Percentiles rank a stretch among this genome's conserved stretches.
Evolutionary conservation across 192 early-diverging fungal genomes (phyloP).

Genomic region (Chytriomyces sp.): DNA sequence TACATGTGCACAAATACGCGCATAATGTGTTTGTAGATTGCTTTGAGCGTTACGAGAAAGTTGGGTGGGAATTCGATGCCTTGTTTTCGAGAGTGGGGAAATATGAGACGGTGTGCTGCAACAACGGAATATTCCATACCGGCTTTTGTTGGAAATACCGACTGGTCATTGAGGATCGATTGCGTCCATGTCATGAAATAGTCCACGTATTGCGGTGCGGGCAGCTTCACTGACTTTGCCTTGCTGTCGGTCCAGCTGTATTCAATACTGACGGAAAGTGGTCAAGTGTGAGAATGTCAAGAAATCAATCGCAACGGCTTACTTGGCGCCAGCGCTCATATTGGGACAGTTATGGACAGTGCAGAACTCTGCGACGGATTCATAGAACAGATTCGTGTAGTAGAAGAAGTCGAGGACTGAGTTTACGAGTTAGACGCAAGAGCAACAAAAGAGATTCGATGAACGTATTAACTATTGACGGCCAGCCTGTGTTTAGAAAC

Average conservation of each 20-base stretch:
- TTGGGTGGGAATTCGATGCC: constrained; percentile 86
- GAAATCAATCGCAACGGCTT: constrained; percentile 20
- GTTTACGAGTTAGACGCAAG: neutral
- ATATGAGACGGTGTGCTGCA: neutral
- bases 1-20: constrained; percentile 95
- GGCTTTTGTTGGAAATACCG: constrained; percentile 89
- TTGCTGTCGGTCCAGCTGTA: constrained; percentile 92
- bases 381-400: constrained; percentile 88
- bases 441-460: neutral
- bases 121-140: constrained; percentile 49
- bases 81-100: constrained; percentile 1
- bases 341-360: constrained; percentile 77
- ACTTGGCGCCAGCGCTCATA: constrained; percentile 85
- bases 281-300: too few species aligned
- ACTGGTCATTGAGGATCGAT: constrained; percentile 85
- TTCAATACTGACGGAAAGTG: constrained; percentile 63
- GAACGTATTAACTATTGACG: constrained; percentile 34
- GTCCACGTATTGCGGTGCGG: constrained; percentile 96
- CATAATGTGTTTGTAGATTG: constrained; percentile 85
- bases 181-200: constrained; percentile 88
- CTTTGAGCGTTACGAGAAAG: constrained; percentile 68
- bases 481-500: constrained; percentile 40
- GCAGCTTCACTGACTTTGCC: constrained; percentile 78
- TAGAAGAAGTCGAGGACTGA: constrained; percentile 93
- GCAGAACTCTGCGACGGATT: constrained; percentile 87